phyloP scores from a whole-genome alignment of 805 yeast genomes.

The Alloascoidea africana region DNA sequence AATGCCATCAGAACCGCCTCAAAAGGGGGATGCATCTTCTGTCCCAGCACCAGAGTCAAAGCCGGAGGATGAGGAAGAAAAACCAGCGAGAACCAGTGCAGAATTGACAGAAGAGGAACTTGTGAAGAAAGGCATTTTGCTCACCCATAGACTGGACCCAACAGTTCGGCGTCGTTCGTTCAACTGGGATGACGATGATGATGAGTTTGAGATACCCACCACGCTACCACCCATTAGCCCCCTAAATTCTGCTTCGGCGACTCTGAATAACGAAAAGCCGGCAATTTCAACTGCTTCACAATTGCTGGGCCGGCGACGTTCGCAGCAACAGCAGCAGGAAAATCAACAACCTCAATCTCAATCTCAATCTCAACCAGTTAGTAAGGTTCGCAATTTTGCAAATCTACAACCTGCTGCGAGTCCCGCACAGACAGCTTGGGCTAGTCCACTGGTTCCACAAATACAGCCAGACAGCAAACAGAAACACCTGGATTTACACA shows the following conservation, averaged over 20 bases:
- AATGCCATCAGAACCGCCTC: no score
- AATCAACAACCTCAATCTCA: no score
- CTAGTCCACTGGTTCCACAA: not conserved
- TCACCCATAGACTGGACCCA: conserved; percentile 1
- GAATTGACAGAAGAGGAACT: conserved; percentile 1
- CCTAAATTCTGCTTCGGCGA: not conserved
- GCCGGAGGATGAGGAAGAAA: no score
- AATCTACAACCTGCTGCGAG: not conserved
- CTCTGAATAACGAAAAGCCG: not conserved
- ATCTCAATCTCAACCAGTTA: not conserved
- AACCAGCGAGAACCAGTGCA: no score
- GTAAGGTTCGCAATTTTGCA: not conserved
- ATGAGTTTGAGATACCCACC: no score
- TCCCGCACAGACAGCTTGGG: not conserved
- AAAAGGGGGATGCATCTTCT: no score
- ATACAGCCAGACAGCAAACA: not conserved
- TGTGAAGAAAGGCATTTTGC: not conserved
- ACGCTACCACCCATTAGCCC: not conserved
- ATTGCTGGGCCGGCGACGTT: no score
- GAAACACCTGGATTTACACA: not conserved
- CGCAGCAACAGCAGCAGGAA: no score
- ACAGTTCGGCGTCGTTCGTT: not conserved
- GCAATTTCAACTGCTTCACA: not conserved
- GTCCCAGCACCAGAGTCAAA: no score
- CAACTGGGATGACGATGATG: conserved; percentile 1